Evolutionary conservation across 2,329 filamentous ascomycete genomes (phyloP).

Genomic region (Ceratocystis harringtonii): DNA sequence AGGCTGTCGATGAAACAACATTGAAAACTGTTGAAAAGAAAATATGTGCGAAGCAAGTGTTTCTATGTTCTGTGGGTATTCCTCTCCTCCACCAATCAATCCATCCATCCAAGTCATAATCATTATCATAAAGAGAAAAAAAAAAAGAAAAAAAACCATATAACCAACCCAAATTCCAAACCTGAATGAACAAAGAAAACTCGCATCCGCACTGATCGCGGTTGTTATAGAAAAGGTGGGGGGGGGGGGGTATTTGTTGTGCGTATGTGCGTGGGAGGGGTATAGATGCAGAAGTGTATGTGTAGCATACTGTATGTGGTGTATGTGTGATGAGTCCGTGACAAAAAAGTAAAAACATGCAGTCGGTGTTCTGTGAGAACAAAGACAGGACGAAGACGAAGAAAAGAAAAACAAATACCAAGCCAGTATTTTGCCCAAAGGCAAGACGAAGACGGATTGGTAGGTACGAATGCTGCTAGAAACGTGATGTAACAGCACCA

Average conservation of each 20-base stretch:
- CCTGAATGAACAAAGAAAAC: slow-evolving; percentile 17
- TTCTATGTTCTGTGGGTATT: slow-evolving; percentile 17
- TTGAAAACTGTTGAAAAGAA: neutral
- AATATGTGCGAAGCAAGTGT: slow-evolving; percentile 13
- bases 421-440: neutral
- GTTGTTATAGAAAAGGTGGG: neutral
- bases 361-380: no score
- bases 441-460: neutral
- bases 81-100: slow-evolving; percentile 10
- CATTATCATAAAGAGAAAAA: slow-evolving; percentile 16
- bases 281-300: neutral
- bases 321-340: slow-evolving; percentile 1
- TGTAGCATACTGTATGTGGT: neutral
- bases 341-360: neutral
- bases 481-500: slow-evolving; percentile 17
- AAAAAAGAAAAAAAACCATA: slow-evolving; percentile 10
- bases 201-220: slow-evolving; percentile 18
- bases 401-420: neutral
- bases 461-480: slow-evolving; percentile 3
- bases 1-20: no score
- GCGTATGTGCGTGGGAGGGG: neutral
- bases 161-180: slow-evolving; percentile 11
- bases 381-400: neutral
- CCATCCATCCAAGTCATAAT: slow-evolving; percentile 14
- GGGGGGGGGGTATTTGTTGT: neutral